Conservation (phyloP, 2,329 filamentous ascomycete species). For the Fonsecaea monophora region DNA sequence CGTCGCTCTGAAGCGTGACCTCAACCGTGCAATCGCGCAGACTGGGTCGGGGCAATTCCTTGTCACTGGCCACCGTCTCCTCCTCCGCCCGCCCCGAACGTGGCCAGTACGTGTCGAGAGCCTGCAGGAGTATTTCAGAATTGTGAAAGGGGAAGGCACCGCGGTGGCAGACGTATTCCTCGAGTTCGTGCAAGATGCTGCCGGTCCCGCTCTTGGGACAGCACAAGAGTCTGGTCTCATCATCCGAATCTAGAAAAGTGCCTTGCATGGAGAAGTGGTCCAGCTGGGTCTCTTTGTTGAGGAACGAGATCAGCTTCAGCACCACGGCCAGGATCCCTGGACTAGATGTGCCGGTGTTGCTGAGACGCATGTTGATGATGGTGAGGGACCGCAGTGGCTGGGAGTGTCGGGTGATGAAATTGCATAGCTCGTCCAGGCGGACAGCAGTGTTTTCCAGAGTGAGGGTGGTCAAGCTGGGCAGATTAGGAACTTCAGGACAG, state of each 20-base stretch:
- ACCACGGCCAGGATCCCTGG: background rate
- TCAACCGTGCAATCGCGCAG: background rate
- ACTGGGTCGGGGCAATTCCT: background rate
- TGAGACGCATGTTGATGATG: constrained; percentile 4
- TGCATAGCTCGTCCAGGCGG: background rate
- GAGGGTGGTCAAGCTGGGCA: constrained; percentile 5
- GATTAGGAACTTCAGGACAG: background rate
- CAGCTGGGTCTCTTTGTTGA: background rate
- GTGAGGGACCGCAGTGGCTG: background rate
- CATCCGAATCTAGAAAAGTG: background rate
- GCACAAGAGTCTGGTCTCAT: background rate
- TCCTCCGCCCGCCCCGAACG: background rate
- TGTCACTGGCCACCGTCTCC: background rate
- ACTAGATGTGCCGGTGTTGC: background rate
- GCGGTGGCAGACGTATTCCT: constrained; percentile 8
- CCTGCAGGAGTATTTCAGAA: background rate
- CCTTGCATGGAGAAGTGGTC: constrained; percentile 1
- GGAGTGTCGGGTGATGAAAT: background rate
- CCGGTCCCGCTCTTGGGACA: background rate
- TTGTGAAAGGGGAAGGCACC: background rate
- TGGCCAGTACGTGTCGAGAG: background rate
- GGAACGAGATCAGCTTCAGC: constrained; percentile 7
- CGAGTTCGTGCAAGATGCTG: constrained; percentile 1
- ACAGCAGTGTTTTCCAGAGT: constrained; percentile 7
- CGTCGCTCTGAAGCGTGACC: background rate